Percentiles rank a stretch among this genome's conserved stretches.
Conservation (phyloP, 345 rosid genomes). For the Eutrema heterophyllum region DNA sequence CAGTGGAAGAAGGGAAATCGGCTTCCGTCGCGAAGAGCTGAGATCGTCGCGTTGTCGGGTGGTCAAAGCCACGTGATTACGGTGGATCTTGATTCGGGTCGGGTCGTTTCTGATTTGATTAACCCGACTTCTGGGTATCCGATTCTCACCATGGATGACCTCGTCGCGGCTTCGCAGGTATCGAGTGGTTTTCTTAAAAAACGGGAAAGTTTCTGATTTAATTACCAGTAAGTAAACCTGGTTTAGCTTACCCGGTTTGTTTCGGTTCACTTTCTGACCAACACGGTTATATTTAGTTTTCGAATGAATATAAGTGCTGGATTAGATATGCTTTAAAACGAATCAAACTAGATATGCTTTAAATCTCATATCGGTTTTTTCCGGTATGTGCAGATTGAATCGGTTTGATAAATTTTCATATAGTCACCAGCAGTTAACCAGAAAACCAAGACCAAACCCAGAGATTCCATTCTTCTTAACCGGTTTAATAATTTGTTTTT, state of each 20-base stretch:
- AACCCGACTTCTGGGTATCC: slow-evolving; percentile 2
- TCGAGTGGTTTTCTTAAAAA: neutral
- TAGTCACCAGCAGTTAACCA: too few relatives aligned
- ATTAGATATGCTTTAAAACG: too few relatives aligned
- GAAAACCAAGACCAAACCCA: too few relatives aligned
- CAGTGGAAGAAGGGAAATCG: neutral
- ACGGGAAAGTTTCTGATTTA: neutral
- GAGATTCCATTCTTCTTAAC: neutral
- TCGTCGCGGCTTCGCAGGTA: neutral
- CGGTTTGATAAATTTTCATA: neutral
- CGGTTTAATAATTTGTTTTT: neutral
- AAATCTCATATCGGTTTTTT: too few relatives aligned
- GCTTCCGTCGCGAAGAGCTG: neutral
- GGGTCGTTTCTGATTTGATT: neutral
- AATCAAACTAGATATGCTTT: neutral
- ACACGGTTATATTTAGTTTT: neutral
- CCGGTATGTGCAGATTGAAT: neutral
- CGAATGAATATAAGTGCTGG: neutral
- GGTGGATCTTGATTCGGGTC: slow-evolving; percentile 5
- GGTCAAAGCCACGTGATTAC: neutral
- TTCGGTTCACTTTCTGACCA: neutral
- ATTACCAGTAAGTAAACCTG: neutral
- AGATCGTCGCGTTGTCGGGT: neutral
- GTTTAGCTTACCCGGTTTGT: neutral
- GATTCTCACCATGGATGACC: neutral